These are phyloP conservation scores for Escallonia herrerae DNA, from an alignment of 129 eudicot genomes.

Conservation along the genomic window DNA sequence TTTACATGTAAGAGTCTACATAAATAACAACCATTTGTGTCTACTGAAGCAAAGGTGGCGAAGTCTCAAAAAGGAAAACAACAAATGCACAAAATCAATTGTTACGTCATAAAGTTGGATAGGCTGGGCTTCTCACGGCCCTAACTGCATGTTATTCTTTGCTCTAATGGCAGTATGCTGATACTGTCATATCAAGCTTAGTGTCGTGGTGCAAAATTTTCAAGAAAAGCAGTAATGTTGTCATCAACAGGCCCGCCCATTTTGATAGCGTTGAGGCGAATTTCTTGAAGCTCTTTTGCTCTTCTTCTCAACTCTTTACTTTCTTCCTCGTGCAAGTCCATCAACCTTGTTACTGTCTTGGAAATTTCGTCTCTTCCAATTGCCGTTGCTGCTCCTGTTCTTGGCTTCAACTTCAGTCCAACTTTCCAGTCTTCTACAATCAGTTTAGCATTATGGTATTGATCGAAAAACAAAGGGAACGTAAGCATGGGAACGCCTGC, in stretches of 20 bases:
- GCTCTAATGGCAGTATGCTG: too few species aligned
- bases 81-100: too few species aligned
- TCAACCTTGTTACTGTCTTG: conserved; percentile 1
- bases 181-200: too few species aligned
- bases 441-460: conserved; percentile 1
- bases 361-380: conserved; percentile 6
- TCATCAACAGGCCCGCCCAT: neutral
- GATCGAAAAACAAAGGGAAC: neutral
- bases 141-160: too few species aligned
- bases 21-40: too few species aligned
- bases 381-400: neutral
- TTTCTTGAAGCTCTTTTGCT: neutral
- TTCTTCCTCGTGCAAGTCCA: conserved; percentile 6
- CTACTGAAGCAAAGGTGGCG: too few species aligned
- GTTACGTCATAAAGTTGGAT: too few species aligned
- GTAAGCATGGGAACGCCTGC: neutral
- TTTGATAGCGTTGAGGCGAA: neutral
- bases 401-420: conserved; percentile 8
- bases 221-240: neutral
- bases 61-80: too few species aligned
- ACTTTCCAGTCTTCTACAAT: conserved; percentile 16
- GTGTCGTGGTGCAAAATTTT: neutral
- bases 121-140: too few species aligned
- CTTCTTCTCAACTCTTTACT: conserved; percentile 2
- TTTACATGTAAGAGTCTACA: too few species aligned